These are phyloP conservation scores for Daedalea quercina DNA, from an alignment of 768 basidiomycete genomes.

Conservation along the genomic window DNA sequence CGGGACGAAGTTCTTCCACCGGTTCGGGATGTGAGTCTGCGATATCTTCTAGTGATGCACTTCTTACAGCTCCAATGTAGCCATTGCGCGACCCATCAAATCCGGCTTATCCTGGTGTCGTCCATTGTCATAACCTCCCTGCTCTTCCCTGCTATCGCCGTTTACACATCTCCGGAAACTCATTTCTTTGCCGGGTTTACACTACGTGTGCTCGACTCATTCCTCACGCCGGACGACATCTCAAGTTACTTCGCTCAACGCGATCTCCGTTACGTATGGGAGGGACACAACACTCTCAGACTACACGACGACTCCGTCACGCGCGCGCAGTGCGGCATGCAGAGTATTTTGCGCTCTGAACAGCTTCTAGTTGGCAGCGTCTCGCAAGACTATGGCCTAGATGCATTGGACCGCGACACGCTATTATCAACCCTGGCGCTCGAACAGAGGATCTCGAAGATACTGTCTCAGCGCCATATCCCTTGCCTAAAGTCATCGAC, in stretches of 20 bases:
- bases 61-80: constrained; percentile 28
- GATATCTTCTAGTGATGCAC: neutral
- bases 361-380: constrained; percentile 64
- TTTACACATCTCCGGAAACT: constrained; percentile 71
- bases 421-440: constrained; percentile 59
- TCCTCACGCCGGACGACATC: constrained; percentile 46
- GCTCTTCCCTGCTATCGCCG: constrained; percentile 84
- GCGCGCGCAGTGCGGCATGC: constrained; percentile 63
- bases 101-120: constrained; percentile 82
- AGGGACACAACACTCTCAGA: constrained; percentile 53
- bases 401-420: constrained; percentile 54
- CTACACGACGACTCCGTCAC: constrained; percentile 65
- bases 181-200: constrained; percentile 48
- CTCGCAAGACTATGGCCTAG: constrained; percentile 25
- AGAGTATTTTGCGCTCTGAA: constrained; percentile 69
- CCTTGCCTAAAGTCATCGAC: constrained; percentile 49
- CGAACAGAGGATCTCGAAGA: constrained; percentile 48
- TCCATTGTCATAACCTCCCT: constrained; percentile 84
- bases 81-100: constrained; percentile 87
- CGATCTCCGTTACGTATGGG: constrained; percentile 71
- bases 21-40: constrained; percentile 70
- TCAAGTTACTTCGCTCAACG: constrained; percentile 48
- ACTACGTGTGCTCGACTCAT: constrained; percentile 54
- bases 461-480: constrained; percentile 31
- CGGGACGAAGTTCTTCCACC: constrained; percentile 51